A percentile compares a stretch with the other conserved stretches of the same genome.
Evolutionary conservation across 2,329 filamentous ascomycete species (phyloP).

Genomic region (Penicillium sp.): DNA sequence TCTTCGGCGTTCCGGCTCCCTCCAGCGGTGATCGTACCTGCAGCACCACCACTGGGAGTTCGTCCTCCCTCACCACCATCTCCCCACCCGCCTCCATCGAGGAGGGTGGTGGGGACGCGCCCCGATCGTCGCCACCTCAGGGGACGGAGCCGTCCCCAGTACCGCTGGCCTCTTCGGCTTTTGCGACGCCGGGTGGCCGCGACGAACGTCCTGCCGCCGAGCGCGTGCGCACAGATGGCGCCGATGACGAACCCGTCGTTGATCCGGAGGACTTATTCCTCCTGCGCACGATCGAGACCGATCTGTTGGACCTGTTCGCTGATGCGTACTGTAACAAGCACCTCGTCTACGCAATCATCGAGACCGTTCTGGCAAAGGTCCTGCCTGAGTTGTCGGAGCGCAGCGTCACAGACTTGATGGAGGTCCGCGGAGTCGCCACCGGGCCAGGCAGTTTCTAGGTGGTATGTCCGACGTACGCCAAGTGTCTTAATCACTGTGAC

Average conservation of each 20-base stretch:
- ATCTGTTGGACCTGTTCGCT: constrained; percentile 68
- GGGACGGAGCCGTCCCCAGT: constrained; percentile 6
- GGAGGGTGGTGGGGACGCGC: constrained; percentile 6
- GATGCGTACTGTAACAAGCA: constrained; percentile 93
- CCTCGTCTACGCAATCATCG: constrained; percentile 76
- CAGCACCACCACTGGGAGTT: constrained; percentile 19
- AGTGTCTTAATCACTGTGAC: too few relatives aligned
- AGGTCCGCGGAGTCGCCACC: constrained; percentile 58
- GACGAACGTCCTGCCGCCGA: constrained; percentile 4
- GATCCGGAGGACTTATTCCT: constrained; percentile 51
- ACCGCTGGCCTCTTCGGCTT: background rate
- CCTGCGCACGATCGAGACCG: constrained; percentile 58
- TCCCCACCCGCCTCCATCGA: constrained; percentile 15
- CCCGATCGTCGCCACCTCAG: constrained; percentile 6
- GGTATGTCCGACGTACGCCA: too few relatives aligned
- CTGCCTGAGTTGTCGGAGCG: constrained; percentile 79
- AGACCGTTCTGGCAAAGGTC: constrained; percentile 74
- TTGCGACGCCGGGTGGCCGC: background rate
- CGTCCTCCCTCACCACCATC: constrained; percentile 13
- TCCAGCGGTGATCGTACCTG: constrained; percentile 24
- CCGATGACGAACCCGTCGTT: constrained; percentile 19
- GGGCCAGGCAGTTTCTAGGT: constrained; percentile 15
- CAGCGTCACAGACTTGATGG: constrained; percentile 68
- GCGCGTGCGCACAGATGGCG: constrained; percentile 8
- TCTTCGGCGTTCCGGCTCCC: constrained; percentile 39